Conservation (phyloP, 1,139 yeast genomes). For the Suhomyces terraborum region DNA sequence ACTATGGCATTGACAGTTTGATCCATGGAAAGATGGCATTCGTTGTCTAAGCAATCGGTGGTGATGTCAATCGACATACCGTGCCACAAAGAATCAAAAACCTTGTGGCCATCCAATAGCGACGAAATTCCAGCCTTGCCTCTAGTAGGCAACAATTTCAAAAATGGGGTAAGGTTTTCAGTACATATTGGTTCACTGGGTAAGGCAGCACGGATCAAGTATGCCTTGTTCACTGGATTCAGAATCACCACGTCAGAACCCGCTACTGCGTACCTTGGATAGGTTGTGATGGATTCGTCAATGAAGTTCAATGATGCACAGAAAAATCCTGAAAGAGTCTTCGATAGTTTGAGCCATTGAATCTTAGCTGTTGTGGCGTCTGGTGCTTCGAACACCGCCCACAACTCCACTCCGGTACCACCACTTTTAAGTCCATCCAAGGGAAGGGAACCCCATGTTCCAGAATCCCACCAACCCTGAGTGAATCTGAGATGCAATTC, state of each 20-base stretch:
- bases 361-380: constrained; percentile 54
- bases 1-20: constrained; percentile 77
- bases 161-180: constrained; percentile 91
- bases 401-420: constrained; percentile 94
- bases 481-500: constrained; percentile 84
- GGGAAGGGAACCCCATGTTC: constrained; percentile 85
- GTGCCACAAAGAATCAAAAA: constrained; percentile 96
- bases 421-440: constrained; percentile 72
- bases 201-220: constrained; percentile 76
- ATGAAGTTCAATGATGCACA: constrained; percentile 94
- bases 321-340: constrained; percentile 84
- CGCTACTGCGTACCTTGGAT: constrained; percentile 48
- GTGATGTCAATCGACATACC: constrained; percentile 83
- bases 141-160: constrained; percentile 86
- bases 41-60: constrained; percentile 50
- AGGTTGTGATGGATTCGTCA: constrained; percentile 76
- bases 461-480: constrained; percentile 96
- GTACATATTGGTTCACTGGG: constrained; percentile 98
- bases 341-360: constrained; percentile 72
- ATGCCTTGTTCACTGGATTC: constrained; percentile 43
- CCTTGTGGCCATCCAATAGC: constrained; percentile 87
- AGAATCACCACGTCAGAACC: constrained; percentile 12
- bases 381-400: constrained; percentile 80
- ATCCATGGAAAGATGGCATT: constrained; percentile 58
- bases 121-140: constrained; percentile 91